A percentile compares a stretch with the other conserved stretches of the same genome.
These are phyloP conservation scores for Cupressus sempervirens DNA, from an alignment of 75 land plant species.

Conservation along the genomic window DNA sequence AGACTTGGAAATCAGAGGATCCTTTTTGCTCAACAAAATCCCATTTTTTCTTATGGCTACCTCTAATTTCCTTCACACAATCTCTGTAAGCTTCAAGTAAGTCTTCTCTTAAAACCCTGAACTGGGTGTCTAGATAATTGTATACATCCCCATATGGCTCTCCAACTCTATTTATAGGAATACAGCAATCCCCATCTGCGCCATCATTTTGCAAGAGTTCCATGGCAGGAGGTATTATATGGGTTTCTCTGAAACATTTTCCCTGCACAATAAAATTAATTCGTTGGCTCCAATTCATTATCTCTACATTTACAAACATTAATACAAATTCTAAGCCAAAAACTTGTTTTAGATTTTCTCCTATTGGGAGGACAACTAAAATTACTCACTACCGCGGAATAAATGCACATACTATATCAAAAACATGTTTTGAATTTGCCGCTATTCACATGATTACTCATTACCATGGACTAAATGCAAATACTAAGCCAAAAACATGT, in stretches of 20 bases:
- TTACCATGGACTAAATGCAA: background rate
- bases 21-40: background rate
- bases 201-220: background rate
- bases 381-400: background rate
- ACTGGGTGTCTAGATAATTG: constrained; percentile 17
- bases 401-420: background rate
- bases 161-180: constrained; percentile 14
- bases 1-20: background rate
- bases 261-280: background rate
- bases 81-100: constrained; percentile 16
- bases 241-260: background rate
- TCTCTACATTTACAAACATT: background rate
- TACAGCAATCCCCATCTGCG: background rate
- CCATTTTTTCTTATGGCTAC: background rate
- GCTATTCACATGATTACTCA: background rate
- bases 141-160: background rate
- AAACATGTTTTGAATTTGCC: background rate
- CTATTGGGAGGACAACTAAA: background rate
- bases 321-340: background rate
- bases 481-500: background rate
- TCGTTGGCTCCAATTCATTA: background rate
- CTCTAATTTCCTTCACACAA: constrained; percentile 11
- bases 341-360: background rate
- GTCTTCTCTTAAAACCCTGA: constrained; percentile 18
- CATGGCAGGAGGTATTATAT: background rate